Evolutionary conservation across 2,329 filamentous ascomycete species (phyloP), one percentile per base, ranked within the genome.

Genomic region (Colletotrichum salicis): DNA sequence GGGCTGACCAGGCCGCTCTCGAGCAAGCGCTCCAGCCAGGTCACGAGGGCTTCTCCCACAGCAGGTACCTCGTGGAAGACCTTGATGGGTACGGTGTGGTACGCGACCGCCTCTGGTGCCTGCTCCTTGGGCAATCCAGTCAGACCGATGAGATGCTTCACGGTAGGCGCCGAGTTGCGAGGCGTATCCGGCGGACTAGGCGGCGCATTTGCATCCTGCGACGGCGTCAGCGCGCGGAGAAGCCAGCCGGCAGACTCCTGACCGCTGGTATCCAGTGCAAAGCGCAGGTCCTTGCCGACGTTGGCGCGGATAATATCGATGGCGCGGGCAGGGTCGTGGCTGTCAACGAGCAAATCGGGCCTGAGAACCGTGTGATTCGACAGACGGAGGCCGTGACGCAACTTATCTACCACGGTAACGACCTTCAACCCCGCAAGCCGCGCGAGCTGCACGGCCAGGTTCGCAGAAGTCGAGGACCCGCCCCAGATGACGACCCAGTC

Each of bases 401-500:
- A 90, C 5, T 88, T 86, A 75, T 95, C 92, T 1, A 92, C 90
- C 0, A 94, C 85, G 2, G 88, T 87, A 31, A 92, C 88, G 1
- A 93, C 91, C 33, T 85, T 88, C 0, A 95, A 80, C 0, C 92
- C 92, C 0, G 87, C 88, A 0, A 93, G 83, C 52, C 90, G 89
- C 0, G 92, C 92, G 1, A 95, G 85, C 76, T 95, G 93, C 4
- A 92, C 85, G 0, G 88, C 85, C 7, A 93, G 84, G 73, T 90
- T 88, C 0, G 92, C 93, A 1, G 91, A 93, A 0, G 91, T 93
- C 0, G 91, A 92, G 1, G 91, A 94, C 85, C 89, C 93, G 68
- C 93, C 93, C 92, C 93, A 95, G 58, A 95, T 89, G 1, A 89
- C 90, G 51, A 95, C 81, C 88, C 91, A 94, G 71, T 95, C 92